These are phyloP conservation scores for Glebionis coronaria DNA, from an alignment of 129 eudicot genomes.

Conservation along the genomic window DNA sequence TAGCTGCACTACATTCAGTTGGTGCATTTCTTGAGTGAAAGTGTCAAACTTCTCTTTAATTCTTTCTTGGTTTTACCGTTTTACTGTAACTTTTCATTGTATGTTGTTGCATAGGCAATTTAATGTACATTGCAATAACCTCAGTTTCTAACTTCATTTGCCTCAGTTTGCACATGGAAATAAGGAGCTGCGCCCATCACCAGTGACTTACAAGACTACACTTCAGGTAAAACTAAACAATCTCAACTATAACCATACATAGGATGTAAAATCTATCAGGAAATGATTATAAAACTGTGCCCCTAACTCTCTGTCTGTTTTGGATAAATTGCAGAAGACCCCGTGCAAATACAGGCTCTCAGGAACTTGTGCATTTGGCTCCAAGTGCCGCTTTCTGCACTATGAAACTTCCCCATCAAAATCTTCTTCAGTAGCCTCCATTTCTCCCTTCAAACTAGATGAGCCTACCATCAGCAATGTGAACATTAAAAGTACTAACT, in stretches of 20 bases:
- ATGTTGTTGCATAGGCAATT: neutral
- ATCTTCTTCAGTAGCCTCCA: slow-evolving; percentile 18
- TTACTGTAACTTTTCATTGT: slow-evolving; percentile 9
- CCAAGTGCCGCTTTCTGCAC: slow-evolving; percentile 26
- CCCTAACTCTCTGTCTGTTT: slow-evolving; percentile 6
- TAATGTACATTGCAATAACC: neutral
- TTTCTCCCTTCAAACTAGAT: slow-evolving; percentile 20
- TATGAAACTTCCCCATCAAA: slow-evolving; percentile 18
- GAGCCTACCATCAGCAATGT: slow-evolving; percentile 16
- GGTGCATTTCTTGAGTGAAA: too few relatives aligned
- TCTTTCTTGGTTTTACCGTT: slow-evolving; percentile 1
- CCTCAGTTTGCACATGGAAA: slow-evolving; percentile 38
- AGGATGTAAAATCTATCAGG: neutral
- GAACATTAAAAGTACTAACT: slow-evolving; percentile 26
- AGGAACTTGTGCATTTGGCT: slow-evolving; percentile 27
- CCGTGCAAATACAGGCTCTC: slow-evolving; percentile 31
- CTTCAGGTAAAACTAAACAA: slow-evolving; percentile 24
- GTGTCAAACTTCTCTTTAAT: slow-evolving; percentile 2
- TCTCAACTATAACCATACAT: neutral
- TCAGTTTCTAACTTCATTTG: slow-evolving; percentile 15
- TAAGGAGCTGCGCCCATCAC: slow-evolving; percentile 26
- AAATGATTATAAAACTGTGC: neutral
- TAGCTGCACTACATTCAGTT: too few relatives aligned
- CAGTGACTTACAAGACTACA: slow-evolving; percentile 28
- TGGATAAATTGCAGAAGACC: slow-evolving; percentile 17